Evolutionary conservation across 225 moss, liverwort and hornwort genomes (phyloP).

Genomic region (Marchantia paleacea): DNA sequence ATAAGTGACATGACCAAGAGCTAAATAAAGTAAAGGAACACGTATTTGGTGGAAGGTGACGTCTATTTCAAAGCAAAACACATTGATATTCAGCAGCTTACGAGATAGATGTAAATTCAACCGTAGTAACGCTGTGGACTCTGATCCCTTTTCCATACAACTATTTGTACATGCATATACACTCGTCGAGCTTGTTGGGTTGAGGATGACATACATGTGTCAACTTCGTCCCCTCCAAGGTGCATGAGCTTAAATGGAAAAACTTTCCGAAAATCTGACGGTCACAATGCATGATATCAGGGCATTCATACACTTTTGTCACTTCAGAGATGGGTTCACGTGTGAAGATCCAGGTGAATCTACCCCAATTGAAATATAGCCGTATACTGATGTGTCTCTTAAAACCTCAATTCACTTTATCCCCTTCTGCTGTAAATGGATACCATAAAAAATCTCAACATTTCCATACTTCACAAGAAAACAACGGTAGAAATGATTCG

Average conservation of each 20-base stretch:
- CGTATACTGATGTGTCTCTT: not conserved
- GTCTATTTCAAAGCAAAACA: not conserved
- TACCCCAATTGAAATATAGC: not conserved
- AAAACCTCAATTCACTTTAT: not conserved
- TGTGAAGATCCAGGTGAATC: not conserved
- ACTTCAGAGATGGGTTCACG: not conserved
- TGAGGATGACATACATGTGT: slow-evolving; percentile 54
- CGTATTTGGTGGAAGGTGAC: not conserved
- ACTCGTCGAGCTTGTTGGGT: not conserved
- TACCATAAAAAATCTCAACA: not conserved
- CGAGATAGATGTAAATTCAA: no score
- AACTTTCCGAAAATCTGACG: slow-evolving; percentile 67
- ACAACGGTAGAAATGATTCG: not conserved
- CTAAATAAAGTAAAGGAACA: not conserved
- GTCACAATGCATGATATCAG: not conserved
- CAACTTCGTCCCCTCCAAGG: slow-evolving; percentile 96
- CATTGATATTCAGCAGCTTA: not conserved
- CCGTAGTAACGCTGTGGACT: not conserved
- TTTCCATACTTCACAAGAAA: not conserved
- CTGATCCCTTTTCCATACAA: not conserved
- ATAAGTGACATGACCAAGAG: not conserved
- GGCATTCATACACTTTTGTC: not conserved
- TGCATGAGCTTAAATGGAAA: slow-evolving; percentile 90
- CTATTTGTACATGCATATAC: not conserved
- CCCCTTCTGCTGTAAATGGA: not conserved